A percentile compares a stretch with the other conserved stretches of the same genome.
phyloP scores from a whole-genome alignment of 495 filamentous ascomycete genomes.

The Aspergillus baeticus region DNA sequence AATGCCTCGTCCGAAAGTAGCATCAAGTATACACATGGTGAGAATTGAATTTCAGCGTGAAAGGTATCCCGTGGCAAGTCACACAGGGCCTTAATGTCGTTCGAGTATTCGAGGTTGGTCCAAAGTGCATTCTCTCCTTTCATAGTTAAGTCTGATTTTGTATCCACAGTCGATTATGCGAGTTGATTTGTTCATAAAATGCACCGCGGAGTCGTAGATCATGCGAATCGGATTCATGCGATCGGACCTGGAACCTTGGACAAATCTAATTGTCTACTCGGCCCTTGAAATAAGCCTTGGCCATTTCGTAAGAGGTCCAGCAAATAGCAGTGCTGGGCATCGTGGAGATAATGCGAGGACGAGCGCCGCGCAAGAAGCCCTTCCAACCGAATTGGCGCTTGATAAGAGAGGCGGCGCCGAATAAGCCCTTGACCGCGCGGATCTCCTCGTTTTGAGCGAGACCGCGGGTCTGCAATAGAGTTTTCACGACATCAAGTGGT shows the following conservation, averaged over 20 bases:
- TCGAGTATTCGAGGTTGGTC: neutral
- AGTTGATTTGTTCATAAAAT: neutral
- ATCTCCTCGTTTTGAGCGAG: conserved; percentile 78
- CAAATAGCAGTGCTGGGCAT: conserved; percentile 99
- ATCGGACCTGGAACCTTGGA: conserved; percentile 10
- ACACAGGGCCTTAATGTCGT: neutral
- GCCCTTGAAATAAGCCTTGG: conserved; percentile 69
- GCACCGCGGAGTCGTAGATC: neutral
- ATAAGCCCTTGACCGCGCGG: conserved; percentile 77
- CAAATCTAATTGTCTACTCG: conserved; percentile 26
- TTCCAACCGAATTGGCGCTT: conserved; percentile 76
- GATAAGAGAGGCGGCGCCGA: conserved; percentile 78
- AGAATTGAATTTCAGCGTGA: conserved; percentile 13
- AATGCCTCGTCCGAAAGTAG: conserved; percentile 15
- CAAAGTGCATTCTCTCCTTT: neutral
- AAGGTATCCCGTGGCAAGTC: neutral
- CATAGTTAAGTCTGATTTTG: neutral
- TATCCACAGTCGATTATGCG: neutral
- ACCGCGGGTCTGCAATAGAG: conserved; percentile 89
- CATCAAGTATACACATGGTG: conserved; percentile 17
- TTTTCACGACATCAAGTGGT: conserved; percentile 97
- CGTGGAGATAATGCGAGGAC: conserved; percentile 88
- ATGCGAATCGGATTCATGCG: conserved; percentile 15
- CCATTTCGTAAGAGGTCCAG: conserved; percentile 83
- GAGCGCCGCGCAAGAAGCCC: conserved; percentile 90